Percentiles rank a stretch among this genome's conserved stretches.
These are phyloP conservation scores for Rhizopogon vinicolor DNA, from an alignment of 768 basidiomycete species.

Conservation along the genomic window DNA sequence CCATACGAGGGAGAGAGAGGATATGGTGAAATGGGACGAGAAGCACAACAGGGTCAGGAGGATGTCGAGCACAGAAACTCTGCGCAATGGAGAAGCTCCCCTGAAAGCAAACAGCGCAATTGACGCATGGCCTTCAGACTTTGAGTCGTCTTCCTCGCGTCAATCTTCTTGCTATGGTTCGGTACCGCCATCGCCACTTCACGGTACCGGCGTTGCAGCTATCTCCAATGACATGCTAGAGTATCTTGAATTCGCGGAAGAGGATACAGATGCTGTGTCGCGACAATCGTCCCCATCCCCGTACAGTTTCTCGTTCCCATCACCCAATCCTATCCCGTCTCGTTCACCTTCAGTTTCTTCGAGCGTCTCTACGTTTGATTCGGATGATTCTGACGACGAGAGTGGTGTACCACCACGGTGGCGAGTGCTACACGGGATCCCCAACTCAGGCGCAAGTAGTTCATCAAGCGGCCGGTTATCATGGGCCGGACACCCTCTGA, in stretches of 20 bases:
- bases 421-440: neutral
- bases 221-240: constrained; percentile 10
- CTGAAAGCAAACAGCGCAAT: constrained; percentile 10
- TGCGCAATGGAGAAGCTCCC: constrained; percentile 20
- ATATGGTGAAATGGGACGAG: constrained; percentile 49
- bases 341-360: constrained; percentile 12
- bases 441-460: neutral
- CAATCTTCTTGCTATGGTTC: constrained; percentile 15
- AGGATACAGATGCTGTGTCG: neutral
- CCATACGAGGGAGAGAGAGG: constrained; percentile 54
- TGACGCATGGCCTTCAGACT: constrained; percentile 2
- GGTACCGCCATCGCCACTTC: constrained; percentile 15
- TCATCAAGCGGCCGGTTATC: neutral
- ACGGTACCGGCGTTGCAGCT: neutral
- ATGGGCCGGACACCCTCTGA: neutral
- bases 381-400: constrained; percentile 9
- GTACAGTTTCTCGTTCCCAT: constrained; percentile 16
- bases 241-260: neutral
- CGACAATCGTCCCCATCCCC: constrained; percentile 14
- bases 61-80: constrained; percentile 38
- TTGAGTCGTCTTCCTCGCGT: constrained; percentile 8
- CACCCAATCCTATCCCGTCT: constrained; percentile 12
- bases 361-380: constrained; percentile 3
- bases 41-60: constrained; percentile 24
- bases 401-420: neutral